Evolutionary conservation across 495 filamentous ascomycete species (phyloP).

Genomic region (Penicillium simplicissimum): DNA sequence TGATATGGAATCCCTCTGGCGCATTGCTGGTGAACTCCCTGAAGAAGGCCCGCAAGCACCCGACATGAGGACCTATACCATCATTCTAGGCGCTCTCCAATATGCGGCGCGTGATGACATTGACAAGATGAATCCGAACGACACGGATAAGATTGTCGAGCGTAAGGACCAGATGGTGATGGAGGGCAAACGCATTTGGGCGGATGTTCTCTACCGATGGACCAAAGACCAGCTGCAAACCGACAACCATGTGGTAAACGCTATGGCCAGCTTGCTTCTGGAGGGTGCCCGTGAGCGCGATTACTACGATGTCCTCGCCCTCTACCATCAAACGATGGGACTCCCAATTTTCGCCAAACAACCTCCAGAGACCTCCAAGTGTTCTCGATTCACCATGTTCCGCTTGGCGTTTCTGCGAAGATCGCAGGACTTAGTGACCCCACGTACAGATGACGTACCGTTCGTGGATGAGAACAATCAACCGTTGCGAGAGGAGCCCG

Average conservation of each 20-base stretch:
- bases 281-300: conserved; percentile 58
- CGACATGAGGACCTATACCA: conserved; percentile 72
- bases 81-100: conserved; percentile 71
- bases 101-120: conserved; percentile 33
- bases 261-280: conserved; percentile 75
- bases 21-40: conserved; percentile 64
- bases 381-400: conserved; percentile 12
- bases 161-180: conserved; percentile 41
- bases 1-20: conserved; percentile 76
- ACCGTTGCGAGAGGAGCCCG: conserved; percentile 9
- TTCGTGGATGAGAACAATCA: conserved; percentile 34
- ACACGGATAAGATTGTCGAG: conserved; percentile 39
- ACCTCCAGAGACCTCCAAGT: conserved; percentile 16
- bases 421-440: neutral
- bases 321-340: conserved; percentile 77
- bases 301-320: conserved; percentile 65
- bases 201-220: conserved; percentile 76
- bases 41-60: conserved; percentile 60
- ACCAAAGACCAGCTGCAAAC: conserved; percentile 62
- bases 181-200: conserved; percentile 73
- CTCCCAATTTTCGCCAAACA: conserved; percentile 50
- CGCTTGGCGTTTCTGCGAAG: conserved; percentile 5
- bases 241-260: conserved; percentile 70
- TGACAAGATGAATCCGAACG: conserved; percentile 23
- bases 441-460: conserved; percentile 31